A percentile compares a stretch with the other conserved stretches of the same genome.
Conservation (phyloP, 2,329 filamentous ascomycete species). For the Byssochlamys sp. region DNA sequence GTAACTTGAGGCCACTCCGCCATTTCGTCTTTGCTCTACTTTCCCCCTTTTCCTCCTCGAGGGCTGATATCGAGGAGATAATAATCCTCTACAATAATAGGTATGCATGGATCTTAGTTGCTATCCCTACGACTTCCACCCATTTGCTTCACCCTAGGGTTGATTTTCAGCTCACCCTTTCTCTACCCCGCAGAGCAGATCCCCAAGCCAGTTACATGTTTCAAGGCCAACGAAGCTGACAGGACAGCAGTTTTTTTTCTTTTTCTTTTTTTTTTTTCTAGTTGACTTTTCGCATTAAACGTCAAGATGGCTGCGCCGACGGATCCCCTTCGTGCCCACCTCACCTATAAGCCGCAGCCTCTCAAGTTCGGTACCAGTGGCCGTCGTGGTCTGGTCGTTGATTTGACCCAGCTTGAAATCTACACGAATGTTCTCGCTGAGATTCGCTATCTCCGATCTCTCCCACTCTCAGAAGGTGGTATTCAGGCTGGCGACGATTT, state of each 20-base stretch:
- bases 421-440: slow-evolving; percentile 26
- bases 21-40: not conserved
- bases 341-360: slow-evolving; percentile 17
- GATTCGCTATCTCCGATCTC: slow-evolving; percentile 21
- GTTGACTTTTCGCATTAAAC: not conserved
- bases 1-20: not conserved
- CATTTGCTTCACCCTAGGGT: not conserved
- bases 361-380: slow-evolving; percentile 28
- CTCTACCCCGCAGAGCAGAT: not conserved
- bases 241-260: not conserved
- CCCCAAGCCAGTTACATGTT: not conserved
- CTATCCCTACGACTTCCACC: not conserved
- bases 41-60: not conserved
- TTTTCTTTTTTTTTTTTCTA: not conserved
- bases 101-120: not conserved
- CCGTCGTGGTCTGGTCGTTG: slow-evolving; percentile 21
- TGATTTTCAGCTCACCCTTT: not conserved
- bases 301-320: not conserved
- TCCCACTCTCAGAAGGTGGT: slow-evolving; percentile 17
- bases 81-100: not conserved
- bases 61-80: not conserved
- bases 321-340: not conserved
- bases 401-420: slow-evolving; percentile 26
- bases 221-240: not conserved
- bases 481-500: slow-evolving; percentile 22